A percentile compares a stretch with the other conserved stretches of the same genome.
Conservation (phyloP, 345 rosid species). For the Kernera saxatilis region DNA sequence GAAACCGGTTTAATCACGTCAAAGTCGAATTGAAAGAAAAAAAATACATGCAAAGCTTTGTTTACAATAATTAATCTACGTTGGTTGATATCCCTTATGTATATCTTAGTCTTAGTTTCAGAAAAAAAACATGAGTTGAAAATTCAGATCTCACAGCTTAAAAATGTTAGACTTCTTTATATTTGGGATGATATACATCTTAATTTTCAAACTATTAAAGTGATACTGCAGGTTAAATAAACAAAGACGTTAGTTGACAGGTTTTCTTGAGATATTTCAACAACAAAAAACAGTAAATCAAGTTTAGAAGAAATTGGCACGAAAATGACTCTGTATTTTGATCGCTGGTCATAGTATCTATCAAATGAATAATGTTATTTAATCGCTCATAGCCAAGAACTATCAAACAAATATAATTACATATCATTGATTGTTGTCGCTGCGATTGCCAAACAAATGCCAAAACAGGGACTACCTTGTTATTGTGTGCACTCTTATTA, state of each 20-base stretch:
- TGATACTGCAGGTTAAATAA: neutral
- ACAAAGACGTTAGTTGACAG: neutral
- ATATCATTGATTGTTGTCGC: too few relatives aligned
- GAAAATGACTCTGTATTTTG: too few relatives aligned
- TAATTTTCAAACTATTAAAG: neutral
- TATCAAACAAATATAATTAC: too few relatives aligned
- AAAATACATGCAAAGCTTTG: too few relatives aligned
- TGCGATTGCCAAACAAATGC: too few relatives aligned
- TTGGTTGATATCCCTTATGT: neutral
- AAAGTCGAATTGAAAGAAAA: too few relatives aligned
- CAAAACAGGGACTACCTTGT: too few relatives aligned
- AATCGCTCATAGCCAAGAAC: too few relatives aligned
- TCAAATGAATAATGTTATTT: too few relatives aligned
- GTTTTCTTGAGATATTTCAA: neutral
- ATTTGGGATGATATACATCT: neutral
- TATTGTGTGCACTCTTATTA: neutral
- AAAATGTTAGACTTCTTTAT: neutral
- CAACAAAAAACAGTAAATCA: neutral
- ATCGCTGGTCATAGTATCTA: too few relatives aligned
- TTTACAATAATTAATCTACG: neutral
- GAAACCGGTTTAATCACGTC: too few relatives aligned
- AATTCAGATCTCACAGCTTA: neutral
- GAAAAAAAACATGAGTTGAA: neutral
- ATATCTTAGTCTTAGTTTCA: neutral
- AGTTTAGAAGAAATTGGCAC: neutral